Conservation (phyloP, 1,139 yeast genomes). For the Debaryomyces psychrophilus region DNA sequence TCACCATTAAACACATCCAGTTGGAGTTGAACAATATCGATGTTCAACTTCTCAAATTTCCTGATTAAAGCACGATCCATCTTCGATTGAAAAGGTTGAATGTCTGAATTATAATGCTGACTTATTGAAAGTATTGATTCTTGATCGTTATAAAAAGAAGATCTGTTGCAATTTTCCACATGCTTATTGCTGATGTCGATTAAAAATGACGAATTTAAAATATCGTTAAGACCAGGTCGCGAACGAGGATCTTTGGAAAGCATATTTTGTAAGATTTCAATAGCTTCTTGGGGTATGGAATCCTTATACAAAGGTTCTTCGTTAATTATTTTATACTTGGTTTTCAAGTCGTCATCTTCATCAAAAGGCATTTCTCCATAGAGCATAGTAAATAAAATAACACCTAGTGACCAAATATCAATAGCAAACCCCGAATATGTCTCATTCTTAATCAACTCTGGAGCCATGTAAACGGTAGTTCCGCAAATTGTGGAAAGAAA, state of each 20-base stretch:
- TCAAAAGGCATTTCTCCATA: conserved; percentile 92
- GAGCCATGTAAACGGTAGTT: conserved; percentile 96
- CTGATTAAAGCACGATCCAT: conserved; percentile 69
- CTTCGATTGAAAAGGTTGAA: conserved; percentile 56
- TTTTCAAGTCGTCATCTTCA: conserved; percentile 72
- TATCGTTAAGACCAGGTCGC: conserved; percentile 63
- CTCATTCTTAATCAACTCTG: conserved; percentile 71
- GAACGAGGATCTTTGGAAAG: conserved; percentile 66
- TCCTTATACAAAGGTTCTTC: conserved; percentile 63
- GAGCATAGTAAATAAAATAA: conserved; percentile 85
- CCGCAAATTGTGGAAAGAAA: conserved; percentile 87
- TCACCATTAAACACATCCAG: conserved; percentile 61
- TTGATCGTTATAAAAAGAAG: conserved; percentile 26
- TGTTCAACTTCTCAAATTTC: conserved; percentile 62
- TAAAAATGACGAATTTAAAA: conserved; percentile 65
- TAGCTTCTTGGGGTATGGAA: conserved; percentile 51
- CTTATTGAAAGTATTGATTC: conserved; percentile 45
- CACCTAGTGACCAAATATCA: conserved; percentile 93
- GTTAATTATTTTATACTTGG: conserved; percentile 62
- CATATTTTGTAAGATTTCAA: conserved; percentile 53
- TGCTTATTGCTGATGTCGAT: conserved; percentile 40
- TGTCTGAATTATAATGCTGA: conserved; percentile 44
- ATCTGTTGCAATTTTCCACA: conserved; percentile 21
- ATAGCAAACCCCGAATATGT: conserved; percentile 81
- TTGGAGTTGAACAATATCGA: conserved; percentile 67